Evolutionary conservation across 176 grass and related monocot genomes (phyloP).

Genomic region (Lolium rigidum): DNA sequence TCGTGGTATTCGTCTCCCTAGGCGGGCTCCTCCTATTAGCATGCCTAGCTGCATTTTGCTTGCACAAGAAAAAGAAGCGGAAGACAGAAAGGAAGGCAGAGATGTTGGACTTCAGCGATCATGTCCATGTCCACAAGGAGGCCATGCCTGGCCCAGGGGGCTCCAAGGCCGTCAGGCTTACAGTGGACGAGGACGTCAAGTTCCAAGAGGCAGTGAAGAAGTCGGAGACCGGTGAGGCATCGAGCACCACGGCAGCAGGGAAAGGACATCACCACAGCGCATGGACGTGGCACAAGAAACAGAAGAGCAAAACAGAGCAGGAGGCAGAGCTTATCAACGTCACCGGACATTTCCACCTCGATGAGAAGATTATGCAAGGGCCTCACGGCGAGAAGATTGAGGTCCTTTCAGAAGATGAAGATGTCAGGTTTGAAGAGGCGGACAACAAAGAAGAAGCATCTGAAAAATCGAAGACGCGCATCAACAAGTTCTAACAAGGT

Average conservation of each 20-base stretch:
- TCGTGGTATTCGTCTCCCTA: slow-evolving; percentile 71
- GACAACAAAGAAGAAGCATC: not conserved
- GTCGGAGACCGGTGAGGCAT: slow-evolving; percentile 39
- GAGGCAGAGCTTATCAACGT: slow-evolving; percentile 51
- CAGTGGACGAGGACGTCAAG: slow-evolving; percentile 72
- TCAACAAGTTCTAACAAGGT: slow-evolving; percentile 36
- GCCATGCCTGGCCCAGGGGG: slow-evolving; percentile 48
- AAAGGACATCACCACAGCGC: slow-evolving; percentile 20
- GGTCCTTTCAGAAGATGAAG: slow-evolving; percentile 56
- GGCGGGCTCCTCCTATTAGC: slow-evolving; percentile 71
- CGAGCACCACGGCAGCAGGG: not conserved
- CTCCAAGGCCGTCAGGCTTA: slow-evolving; percentile 29
- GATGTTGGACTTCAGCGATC: slow-evolving; percentile 60
- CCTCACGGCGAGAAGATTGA: slow-evolving; percentile 45
- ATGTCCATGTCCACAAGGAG: slow-evolving; percentile 58
- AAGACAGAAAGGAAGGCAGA: slow-evolving; percentile 47
- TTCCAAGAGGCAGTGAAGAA: slow-evolving; percentile 61
- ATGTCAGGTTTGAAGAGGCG: slow-evolving; percentile 45
- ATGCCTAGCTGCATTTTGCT: slow-evolving; percentile 69
- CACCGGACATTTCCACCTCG: slow-evolving; percentile 43
- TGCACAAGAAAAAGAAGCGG: slow-evolving; percentile 65
- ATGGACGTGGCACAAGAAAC: slow-evolving; percentile 57
- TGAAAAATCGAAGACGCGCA: slow-evolving; percentile 20
- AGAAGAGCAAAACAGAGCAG: slow-evolving; percentile 33
- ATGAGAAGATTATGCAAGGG: slow-evolving; percentile 53